Conservation (phyloP, 1,284 basidiomycete genomes). For the Fomitopsis palustris region DNA sequence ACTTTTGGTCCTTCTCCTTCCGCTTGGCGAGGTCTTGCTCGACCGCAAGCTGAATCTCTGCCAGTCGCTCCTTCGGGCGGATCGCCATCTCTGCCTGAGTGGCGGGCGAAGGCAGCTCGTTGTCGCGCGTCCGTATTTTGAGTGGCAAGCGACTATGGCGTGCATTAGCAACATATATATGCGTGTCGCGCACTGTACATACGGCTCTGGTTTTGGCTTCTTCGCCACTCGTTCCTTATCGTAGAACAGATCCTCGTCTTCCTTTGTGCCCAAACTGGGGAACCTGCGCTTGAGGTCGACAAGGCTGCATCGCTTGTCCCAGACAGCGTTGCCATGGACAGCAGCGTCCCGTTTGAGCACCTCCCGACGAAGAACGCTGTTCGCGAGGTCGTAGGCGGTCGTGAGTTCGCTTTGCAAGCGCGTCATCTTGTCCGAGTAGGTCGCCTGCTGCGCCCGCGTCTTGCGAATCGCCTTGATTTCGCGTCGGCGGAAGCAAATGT, state of each 20-base stretch:
- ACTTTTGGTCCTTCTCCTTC: conserved; percentile 76
- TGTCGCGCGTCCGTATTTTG: conserved; percentile 44
- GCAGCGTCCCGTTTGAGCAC: conserved; percentile 65
- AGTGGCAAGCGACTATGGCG: conserved; percentile 41
- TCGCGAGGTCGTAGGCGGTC: conserved; percentile 71
- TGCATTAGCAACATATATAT: conserved; percentile 5
- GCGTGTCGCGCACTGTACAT: conserved; percentile 23
- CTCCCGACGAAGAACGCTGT: conserved; percentile 71
- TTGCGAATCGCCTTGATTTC: conserved; percentile 95
- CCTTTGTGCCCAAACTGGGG: conserved; percentile 63
- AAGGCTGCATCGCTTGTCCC: conserved; percentile 76
- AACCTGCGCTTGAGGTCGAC: conserved; percentile 80
- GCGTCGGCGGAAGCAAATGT: conserved; percentile 95
- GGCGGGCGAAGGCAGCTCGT: conserved; percentile 39
- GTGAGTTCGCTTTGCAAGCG: conserved; percentile 79
- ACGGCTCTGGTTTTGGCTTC: conserved; percentile 48
- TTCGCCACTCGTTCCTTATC: conserved; percentile 71
- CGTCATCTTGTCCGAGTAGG: conserved; percentile 84
- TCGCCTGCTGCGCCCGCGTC: conserved; percentile 87
- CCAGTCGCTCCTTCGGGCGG: conserved; percentile 64
- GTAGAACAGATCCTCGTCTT: conserved; percentile 81
- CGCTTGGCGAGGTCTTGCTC: conserved; percentile 65
- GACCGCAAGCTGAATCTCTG: conserved; percentile 59
- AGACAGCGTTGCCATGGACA: conserved; percentile 61
- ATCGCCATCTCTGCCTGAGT: conserved; percentile 45